Conservation (phyloP, 768 basidiomycete genomes). For the Infundibulicybe gibba region DNA sequence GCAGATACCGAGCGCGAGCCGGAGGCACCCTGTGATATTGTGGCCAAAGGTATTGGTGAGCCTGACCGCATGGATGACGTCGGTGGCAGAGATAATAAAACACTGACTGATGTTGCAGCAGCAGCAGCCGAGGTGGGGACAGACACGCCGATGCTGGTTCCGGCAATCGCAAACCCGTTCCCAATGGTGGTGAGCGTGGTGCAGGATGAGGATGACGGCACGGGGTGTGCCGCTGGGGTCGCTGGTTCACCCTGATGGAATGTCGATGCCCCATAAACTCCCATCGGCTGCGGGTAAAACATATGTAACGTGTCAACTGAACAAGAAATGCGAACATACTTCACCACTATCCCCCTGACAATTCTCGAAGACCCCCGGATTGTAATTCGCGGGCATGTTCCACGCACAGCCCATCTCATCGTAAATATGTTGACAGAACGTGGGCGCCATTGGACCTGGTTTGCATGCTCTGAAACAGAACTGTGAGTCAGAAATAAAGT, state of each 20-base stretch:
- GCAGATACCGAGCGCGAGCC: conserved; percentile 1
- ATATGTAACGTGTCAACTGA: neutral
- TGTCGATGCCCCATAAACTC: conserved; percentile 64
- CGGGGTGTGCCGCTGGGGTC: conserved; percentile 55
- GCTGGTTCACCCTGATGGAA: conserved; percentile 59
- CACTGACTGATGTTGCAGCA: neutral
- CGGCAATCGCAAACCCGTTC: conserved; percentile 35
- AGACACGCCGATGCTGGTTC: conserved; percentile 16
- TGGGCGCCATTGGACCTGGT: conserved; percentile 43
- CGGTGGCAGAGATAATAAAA: neutral
- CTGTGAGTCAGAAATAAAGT: conserved; percentile 53
- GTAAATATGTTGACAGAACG: conserved; percentile 60
- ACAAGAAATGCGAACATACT: conserved; percentile 21
- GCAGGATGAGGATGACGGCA: conserved; percentile 61
- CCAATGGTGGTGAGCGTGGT: conserved; percentile 45
- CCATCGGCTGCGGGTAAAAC: conserved; percentile 45
- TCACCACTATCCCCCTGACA: conserved; percentile 52
- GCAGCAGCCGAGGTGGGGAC: conserved; percentile 14
- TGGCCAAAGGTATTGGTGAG: conserved; percentile 4
- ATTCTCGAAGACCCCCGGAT: conserved; percentile 39
- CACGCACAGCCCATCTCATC: conserved; percentile 53
- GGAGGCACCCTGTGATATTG: conserved; percentile 4
- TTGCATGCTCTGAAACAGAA: conserved; percentile 78
- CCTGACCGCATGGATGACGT: conserved; percentile 4
- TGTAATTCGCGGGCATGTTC: conserved; percentile 57